Conservation (phyloP, 106 monocot species). For the Gastrodia elata region DNA sequence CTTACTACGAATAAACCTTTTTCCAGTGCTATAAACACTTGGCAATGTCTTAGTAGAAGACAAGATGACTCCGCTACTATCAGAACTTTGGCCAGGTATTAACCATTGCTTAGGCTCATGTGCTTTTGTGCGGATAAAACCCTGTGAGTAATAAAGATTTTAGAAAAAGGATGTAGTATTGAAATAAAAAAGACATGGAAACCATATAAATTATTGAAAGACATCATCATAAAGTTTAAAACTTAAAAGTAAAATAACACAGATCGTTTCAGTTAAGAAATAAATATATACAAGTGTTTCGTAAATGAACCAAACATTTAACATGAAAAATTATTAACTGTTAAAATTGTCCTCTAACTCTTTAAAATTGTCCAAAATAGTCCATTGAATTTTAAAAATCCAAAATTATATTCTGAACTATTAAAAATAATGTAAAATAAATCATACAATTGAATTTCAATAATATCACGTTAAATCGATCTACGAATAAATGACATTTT, state of each 20-base stretch:
- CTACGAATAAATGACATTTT: too few species aligned
- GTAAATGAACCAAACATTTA: too few species aligned
- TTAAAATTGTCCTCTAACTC: too few species aligned
- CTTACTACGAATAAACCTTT: slow-evolving; percentile 38
- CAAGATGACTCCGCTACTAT: neutral
- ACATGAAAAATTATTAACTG: too few species aligned
- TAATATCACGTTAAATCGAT: too few species aligned
- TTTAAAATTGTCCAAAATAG: too few species aligned
- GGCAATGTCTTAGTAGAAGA: slow-evolving; percentile 5
- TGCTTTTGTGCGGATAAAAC: slow-evolving; percentile 40
- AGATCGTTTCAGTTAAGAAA: neutral
- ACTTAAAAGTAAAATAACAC: neutral
- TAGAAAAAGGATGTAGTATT: neutral
- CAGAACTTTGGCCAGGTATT: slow-evolving; percentile 22
- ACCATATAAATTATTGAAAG: neutral
- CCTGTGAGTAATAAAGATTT: slow-evolving; percentile 17
- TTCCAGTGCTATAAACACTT: slow-evolving; percentile 23
- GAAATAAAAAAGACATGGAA: neutral
- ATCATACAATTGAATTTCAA: too few species aligned
- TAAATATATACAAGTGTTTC: neutral
- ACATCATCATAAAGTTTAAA: neutral
- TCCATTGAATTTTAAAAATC: too few species aligned
- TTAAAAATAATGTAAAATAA: neutral
- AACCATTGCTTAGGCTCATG: slow-evolving; percentile 42
- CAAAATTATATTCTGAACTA: too few species aligned